These are phyloP conservation scores for Phlebiopsis flavidoalba DNA, from an alignment of 768 basidiomycete genomes.

Conservation along the genomic window DNA sequence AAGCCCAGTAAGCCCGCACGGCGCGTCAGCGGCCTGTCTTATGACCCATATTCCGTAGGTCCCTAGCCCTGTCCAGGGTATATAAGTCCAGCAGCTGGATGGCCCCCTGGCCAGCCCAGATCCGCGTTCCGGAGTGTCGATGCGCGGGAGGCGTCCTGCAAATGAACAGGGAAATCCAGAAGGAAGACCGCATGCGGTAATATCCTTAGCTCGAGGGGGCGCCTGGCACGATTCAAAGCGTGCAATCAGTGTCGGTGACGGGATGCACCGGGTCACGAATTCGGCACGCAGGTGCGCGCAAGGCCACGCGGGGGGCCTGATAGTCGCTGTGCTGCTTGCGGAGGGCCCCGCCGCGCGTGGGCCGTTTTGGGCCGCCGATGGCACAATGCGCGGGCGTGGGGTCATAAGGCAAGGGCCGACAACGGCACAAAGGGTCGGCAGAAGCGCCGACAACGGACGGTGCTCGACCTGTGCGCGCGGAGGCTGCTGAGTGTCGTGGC, in stretches of 20 bases:
- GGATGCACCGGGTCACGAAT: no score
- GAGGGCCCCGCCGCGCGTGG: neutral
- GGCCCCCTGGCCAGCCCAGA: neutral
- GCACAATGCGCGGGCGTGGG: neutral
- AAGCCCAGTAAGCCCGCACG: neutral
- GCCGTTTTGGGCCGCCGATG: neutral
- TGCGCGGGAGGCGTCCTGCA: neutral
- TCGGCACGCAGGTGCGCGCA: no score
- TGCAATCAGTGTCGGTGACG: conserved; percentile 5
- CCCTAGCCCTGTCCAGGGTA: neutral
- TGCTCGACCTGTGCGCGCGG: no score
- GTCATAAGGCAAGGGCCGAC: no score
- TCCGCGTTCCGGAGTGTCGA: neutral
- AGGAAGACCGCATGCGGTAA: no score
- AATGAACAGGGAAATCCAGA: neutral
- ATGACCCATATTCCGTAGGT: neutral
- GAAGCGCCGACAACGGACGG: neutral
- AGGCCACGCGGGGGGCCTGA: neutral
- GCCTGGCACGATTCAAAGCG: neutral
- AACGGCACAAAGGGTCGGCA: neutral
- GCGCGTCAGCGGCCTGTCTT: neutral
- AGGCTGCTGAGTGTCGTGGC: neutral
- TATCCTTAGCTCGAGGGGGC: neutral
- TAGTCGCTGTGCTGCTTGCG: neutral
- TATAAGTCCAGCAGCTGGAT: neutral